These are phyloP conservation scores for Venturia pyrina DNA, from an alignment of 2,329 filamentous ascomycete species.

Conservation along the genomic window DNA sequence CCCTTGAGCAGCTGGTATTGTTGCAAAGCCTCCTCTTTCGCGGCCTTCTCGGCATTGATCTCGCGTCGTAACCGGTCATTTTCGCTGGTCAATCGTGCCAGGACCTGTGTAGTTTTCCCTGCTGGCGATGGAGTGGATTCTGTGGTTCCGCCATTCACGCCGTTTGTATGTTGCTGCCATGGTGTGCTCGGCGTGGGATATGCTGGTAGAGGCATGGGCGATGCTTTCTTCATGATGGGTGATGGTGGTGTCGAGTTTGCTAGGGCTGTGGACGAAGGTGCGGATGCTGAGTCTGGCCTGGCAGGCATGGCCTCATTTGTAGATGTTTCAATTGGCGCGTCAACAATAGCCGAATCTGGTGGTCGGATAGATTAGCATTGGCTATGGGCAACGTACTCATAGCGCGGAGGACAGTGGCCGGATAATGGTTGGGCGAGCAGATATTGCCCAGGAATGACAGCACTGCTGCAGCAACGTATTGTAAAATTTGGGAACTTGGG, in stretches of 20 bases:
- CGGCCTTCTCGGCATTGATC: conserved; percentile 24
- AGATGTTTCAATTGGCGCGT: conserved; percentile 8
- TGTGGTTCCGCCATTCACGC: neutral
- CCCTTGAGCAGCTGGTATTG: conserved; percentile 54
- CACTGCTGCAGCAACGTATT: neutral
- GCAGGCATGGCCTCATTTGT: conserved; percentile 6
- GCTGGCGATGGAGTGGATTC: conserved; percentile 7
- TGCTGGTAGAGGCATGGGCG: conserved; percentile 10
- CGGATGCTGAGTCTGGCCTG: conserved; percentile 1
- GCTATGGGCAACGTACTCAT: neutral
- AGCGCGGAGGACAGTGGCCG: neutral
- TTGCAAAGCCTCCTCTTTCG: conserved; percentile 55
- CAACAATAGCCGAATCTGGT: neutral
- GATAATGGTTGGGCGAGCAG: neutral
- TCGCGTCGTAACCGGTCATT: conserved; percentile 65
- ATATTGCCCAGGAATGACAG: neutral
- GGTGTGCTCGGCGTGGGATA: conserved; percentile 9
- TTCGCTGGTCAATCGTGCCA: conserved; percentile 65
- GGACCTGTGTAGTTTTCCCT: conserved; percentile 24
- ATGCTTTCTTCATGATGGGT: conserved; percentile 12
- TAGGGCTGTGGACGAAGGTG: neutral
- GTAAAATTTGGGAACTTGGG: neutral
- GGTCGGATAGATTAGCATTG: neutral
- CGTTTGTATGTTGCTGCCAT: conserved; percentile 6
- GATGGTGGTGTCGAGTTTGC: conserved; percentile 3